Evolutionary conservation across 768 basidiomycete species (phyloP), one percentile per base, ranked within the genome.

Genomic region (Podaxis sp.): DNA sequence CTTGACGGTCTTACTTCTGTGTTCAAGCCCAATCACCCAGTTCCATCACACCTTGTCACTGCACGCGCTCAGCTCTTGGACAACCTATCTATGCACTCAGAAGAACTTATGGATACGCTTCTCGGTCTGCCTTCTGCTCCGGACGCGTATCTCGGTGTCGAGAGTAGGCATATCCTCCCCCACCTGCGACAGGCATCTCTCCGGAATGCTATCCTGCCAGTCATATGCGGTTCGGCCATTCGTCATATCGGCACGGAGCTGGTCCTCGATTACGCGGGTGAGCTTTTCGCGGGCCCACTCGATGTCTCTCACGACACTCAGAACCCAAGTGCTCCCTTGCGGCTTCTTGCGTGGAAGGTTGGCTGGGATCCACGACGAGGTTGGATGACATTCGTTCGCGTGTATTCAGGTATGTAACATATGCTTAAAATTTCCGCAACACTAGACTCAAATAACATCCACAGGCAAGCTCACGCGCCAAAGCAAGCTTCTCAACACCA

Each of bases 321-420:
- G 63, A 69, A 68, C 16, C 65, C 71, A 23, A 82, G 82, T 57
- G 69, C 79, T 0, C 83, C 86, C 1, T 67, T 90, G 23, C 84
- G 82, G 37, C 71, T 88, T 63, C 76, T 95, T 27, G 93, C 90
- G 2, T 95, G 93, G 93, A 95, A 95, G 69, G 93, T 95, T 21
- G 79, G 77, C 32, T 93, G 91, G 92, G 91, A 95, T 67, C 86
- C 85, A 61, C 83, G 81, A 65, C 73, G 75, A 59, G 93, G 93
- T 23, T 95, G 93, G 93, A 93, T 95, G 91, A 94, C 93, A 1
- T 95, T 93, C 69, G 88, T 95, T 40, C 80, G 93, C 25, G 83
- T 95, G 18, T 95, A 95, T 71, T 93, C 92, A 56, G 93, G 92
- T 91, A 70, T 62, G 77, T 71, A 28, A 38, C 16, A 21, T 44